Percentiles rank a stretch among this genome's conserved stretches.
Evolutionary conservation across 495 filamentous ascomycete genomes (phyloP).

Genomic region (Daldinia concentrica): DNA sequence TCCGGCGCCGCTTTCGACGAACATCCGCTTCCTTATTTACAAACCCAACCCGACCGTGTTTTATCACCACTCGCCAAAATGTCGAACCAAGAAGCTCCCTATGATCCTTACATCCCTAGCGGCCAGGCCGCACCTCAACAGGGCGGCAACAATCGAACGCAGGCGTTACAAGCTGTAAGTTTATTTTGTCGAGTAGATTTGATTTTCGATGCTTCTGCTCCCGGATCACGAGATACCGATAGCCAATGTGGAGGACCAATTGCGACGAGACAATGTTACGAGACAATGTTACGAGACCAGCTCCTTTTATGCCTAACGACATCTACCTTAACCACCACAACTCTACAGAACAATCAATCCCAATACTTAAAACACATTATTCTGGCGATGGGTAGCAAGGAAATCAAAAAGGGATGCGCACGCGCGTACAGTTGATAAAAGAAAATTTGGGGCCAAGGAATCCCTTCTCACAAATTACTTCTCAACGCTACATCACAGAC

Average conservation of each 20-base stretch:
- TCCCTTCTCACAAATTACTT: not conserved
- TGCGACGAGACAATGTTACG: slow-evolving; percentile 7
- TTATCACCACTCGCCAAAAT: slow-evolving; percentile 57
- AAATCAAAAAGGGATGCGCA: slow-evolving; percentile 13
- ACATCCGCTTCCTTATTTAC: slow-evolving; percentile 12
- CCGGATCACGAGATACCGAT: slow-evolving; percentile 37
- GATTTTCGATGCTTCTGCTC: slow-evolving; percentile 34
- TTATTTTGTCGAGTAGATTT: slow-evolving; percentile 16
- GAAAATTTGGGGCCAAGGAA: not conserved
- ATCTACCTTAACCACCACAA: slow-evolving; percentile 4
- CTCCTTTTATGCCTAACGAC: not conserved
- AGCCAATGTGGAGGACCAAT: slow-evolving; percentile 15
- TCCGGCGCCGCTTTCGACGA: slow-evolving; percentile 6
- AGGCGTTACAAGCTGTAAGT: slow-evolving; percentile 84
- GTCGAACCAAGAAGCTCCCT: slow-evolving; percentile 79
- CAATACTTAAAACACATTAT: not conserved
- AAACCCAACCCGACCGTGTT: slow-evolving; percentile 26
- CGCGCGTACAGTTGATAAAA: slow-evolving; percentile 13
- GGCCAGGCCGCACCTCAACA: slow-evolving; percentile 58
- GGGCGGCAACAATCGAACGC: slow-evolving; percentile 62
- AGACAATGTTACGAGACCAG: not conserved
- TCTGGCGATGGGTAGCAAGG: not conserved
- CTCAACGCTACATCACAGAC: not conserved
- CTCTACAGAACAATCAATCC: not conserved
- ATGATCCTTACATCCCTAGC: slow-evolving; percentile 91